Conservation (phyloP, 768 basidiomycete species). For the Russula earlei region DNA sequence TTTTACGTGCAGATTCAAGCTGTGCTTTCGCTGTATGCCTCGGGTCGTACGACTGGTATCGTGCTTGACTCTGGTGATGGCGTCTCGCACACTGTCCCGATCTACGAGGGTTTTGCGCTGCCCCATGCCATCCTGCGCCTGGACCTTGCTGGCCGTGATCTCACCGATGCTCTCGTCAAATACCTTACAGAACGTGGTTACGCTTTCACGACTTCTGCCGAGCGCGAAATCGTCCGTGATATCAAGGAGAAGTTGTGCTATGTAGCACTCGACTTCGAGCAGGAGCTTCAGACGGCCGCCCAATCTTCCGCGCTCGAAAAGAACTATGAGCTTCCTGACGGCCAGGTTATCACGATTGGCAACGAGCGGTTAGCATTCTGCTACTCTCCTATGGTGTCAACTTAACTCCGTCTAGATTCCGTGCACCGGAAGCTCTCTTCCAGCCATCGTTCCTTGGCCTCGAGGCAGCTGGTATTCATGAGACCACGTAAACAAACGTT, state of each 20-base stretch:
- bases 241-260: constrained; percentile 94
- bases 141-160: constrained; percentile 86
- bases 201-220: constrained; percentile 87
- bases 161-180: constrained; percentile 79
- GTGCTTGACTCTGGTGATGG: constrained; percentile 95
- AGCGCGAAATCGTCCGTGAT: constrained; percentile 90
- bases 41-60: constrained; percentile 90
- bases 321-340: constrained; percentile 86
- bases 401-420: constrained; percentile 33
- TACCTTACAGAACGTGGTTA: constrained; percentile 87
- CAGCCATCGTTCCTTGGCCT: constrained; percentile 52
- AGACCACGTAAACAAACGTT: constrained; percentile 39
- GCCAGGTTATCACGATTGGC: constrained; percentile 86
- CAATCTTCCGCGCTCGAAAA: constrained; percentile 87
- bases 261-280: constrained; percentile 89
- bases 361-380: constrained; percentile 42
- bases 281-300: constrained; percentile 85
- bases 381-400: not conserved
- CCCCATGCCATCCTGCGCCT: constrained; percentile 91
- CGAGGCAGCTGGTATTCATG: constrained; percentile 79
- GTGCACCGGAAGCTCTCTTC: constrained; percentile 48
- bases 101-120: constrained; percentile 90
- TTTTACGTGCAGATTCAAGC: constrained; percentile 72
- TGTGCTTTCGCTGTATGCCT: constrained; percentile 76
- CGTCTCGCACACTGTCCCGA: constrained; percentile 93